Percentiles rank a stretch among this genome's conserved stretches.
Conservation (phyloP, 2,329 filamentous ascomycete species). For the Alternaria gaisen region DNA sequence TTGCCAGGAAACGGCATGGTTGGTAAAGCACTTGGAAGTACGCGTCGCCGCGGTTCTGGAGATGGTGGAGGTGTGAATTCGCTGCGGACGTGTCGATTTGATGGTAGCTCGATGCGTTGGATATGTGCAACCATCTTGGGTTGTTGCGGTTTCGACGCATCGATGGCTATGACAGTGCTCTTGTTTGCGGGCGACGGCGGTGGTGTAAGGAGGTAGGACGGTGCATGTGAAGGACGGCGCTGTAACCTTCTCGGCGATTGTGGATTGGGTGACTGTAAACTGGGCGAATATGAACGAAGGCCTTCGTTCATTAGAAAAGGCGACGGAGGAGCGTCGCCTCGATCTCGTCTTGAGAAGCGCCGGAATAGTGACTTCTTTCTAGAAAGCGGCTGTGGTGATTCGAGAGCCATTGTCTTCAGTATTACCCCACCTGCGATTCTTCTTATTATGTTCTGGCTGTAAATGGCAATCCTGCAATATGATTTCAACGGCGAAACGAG, state of each 20-base stretch:
- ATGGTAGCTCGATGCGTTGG: constrained; percentile 19
- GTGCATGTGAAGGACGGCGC: constrained; percentile 11
- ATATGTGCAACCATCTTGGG: constrained; percentile 12
- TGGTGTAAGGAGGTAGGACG: constrained; percentile 18
- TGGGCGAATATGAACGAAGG: background rate
- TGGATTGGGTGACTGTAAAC: background rate
- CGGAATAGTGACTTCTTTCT: constrained; percentile 32
- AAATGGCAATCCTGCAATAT: background rate
- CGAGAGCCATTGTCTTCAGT: constrained; percentile 24
- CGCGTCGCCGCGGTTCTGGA: constrained; percentile 14
- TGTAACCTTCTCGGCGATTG: constrained; percentile 14
- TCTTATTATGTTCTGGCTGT: background rate
- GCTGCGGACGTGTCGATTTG: constrained; percentile 4
- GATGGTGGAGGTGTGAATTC: constrained; percentile 7
- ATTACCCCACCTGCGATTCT: constrained; percentile 9
- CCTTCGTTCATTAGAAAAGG: constrained; percentile 11
- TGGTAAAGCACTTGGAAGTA: constrained; percentile 24
- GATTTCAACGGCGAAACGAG: background rate
- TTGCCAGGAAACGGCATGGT: constrained; percentile 31
- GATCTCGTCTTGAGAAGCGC: constrained; percentile 26
- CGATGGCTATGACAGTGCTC: constrained; percentile 5
- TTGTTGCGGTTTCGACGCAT: constrained; percentile 8
- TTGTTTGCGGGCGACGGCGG: constrained; percentile 18
- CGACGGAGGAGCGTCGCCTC: constrained; percentile 13
- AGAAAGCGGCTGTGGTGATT: constrained; percentile 19